These are phyloP conservation scores for Fusarium globosum DNA, from an alignment of 2,329 filamentous ascomycete species.

Conservation along the genomic window DNA sequence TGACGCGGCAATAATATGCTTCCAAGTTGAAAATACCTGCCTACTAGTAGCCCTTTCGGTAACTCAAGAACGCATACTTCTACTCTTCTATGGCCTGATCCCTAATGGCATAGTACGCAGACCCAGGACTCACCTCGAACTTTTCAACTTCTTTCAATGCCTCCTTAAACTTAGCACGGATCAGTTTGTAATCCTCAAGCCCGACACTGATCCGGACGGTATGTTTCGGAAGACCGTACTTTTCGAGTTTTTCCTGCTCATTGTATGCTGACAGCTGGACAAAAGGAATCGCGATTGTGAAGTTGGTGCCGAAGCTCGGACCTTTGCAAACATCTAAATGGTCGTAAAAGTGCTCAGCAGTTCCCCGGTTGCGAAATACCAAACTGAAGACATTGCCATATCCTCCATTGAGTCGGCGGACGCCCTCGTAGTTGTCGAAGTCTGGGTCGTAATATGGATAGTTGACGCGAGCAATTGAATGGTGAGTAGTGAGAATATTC, in stretches of 20 bases:
- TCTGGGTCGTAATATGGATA: neutral
- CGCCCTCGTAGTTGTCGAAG: too few species aligned
- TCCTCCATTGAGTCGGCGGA: neutral
- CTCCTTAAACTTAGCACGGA: neutral
- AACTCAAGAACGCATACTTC: too few species aligned
- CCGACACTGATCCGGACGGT: neutral
- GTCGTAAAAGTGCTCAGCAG: neutral
- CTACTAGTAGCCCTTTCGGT: neutral
- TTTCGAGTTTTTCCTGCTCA: neutral
- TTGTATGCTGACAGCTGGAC: neutral
- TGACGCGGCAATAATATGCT: too few species aligned
- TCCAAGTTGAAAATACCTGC: neutral
- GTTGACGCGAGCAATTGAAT: neutral
- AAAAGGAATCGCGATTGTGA: neutral
- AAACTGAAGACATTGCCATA: neutral
- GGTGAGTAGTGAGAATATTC: neutral
- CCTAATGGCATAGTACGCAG: too few species aligned
- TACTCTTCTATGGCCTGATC: neutral
- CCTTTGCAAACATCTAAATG: neutral
- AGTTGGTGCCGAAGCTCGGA: neutral
- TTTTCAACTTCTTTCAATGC: rapidly evolving
- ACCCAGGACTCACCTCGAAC: neutral
- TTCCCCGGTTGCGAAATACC: neutral
- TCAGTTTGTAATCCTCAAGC: neutral
- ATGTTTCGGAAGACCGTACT: neutral